These are phyloP conservation scores for Phytopythium vexans DNA, from an alignment of 352 stramenopile genomes.

Conservation along the genomic window DNA sequence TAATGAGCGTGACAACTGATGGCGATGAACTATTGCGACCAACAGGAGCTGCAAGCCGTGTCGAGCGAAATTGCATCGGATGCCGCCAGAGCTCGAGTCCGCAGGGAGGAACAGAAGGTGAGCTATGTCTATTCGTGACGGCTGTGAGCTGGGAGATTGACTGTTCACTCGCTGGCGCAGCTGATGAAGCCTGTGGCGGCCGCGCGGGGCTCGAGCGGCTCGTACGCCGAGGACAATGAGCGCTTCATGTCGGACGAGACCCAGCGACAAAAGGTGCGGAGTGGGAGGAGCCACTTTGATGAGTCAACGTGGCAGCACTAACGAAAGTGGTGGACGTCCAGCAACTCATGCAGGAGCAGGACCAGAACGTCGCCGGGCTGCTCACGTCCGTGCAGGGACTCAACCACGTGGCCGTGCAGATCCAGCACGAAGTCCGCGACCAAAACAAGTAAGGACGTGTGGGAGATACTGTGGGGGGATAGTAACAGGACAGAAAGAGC, in stretches of 20 bases:
- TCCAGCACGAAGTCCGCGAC: conserved; percentile 63
- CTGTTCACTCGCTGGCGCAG: conserved; percentile 16
- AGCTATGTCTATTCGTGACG: not conserved
- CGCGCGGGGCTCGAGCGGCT: not conserved
- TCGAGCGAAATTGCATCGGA: conserved; percentile 58
- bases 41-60: conserved; percentile 61
- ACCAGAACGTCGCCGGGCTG: conserved; percentile 56
- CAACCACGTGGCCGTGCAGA: conserved; percentile 66
- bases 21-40: not conserved
- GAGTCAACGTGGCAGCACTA: not conserved
- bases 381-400: conserved; percentile 48
- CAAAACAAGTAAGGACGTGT: conserved; percentile 60
- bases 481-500: too few relatives aligned
- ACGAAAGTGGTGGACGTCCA: conserved; percentile 5
- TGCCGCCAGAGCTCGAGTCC: conserved; percentile 48
- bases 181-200: conserved; percentile 35
- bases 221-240: conserved; percentile 38
- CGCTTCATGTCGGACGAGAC: conserved; percentile 57
- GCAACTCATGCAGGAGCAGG: conserved; percentile 73
- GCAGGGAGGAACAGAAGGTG: conserved; percentile 67
- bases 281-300: not conserved
- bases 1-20: not conserved
- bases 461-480: not conserved
- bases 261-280: conserved; percentile 43
- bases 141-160: not conserved